These are phyloP conservation scores for Fusarium foetens DNA, from an alignment of 2,329 filamentous ascomycete species.

Conservation along the genomic window DNA sequence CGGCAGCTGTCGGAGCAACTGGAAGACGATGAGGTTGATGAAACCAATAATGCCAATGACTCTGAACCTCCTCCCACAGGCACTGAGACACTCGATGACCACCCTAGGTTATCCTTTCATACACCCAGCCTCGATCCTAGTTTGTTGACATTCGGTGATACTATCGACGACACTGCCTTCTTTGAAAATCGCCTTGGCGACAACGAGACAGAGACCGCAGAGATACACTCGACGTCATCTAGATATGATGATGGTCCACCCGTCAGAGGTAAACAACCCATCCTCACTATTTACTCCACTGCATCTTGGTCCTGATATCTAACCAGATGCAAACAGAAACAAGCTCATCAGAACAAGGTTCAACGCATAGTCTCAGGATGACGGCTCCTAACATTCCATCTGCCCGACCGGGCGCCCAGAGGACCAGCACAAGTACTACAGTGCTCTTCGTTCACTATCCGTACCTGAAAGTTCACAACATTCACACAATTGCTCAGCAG, in stretches of 20 bases:
- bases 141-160: background rate
- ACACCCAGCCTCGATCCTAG: background rate
- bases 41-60: background rate
- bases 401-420: background rate
- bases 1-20: background rate
- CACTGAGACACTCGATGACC: background rate
- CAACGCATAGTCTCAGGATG: background rate
- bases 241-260: background rate
- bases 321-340: background rate
- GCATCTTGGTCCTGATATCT: background rate
- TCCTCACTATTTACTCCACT: background rate
- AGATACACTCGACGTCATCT: background rate
- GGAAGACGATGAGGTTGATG: background rate
- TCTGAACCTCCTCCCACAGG: background rate
- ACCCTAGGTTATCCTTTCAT: background rate
- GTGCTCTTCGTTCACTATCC: background rate
- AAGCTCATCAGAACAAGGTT: background rate
- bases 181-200: background rate
- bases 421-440: background rate
- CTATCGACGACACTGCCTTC: background rate
- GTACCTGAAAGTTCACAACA: background rate
- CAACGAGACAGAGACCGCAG: background rate
- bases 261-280: background rate
- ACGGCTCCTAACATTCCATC: background rate
- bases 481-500: background rate